Evolutionary conservation across 768 basidiomycete species (phyloP), one percentile per base, ranked within the genome.

Genomic region (Mycena albidolilacea): DNA sequence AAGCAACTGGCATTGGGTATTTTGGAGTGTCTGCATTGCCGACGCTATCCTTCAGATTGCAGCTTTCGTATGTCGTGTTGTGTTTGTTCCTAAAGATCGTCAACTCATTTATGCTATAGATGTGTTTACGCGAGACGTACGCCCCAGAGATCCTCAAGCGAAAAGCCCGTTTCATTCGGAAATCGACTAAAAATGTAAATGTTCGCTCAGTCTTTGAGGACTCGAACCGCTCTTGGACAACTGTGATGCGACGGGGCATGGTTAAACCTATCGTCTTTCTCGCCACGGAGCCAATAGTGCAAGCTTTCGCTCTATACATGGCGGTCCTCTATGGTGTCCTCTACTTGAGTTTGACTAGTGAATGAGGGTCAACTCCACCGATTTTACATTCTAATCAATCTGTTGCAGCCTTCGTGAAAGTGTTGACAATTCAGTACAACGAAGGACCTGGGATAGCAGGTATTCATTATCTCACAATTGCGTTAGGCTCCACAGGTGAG

Each of bases 381-480:
- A 50, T 39, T 17, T 77, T 61, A 2, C 35, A 64, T 30, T 30
- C 54, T 58, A 58, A 23, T 67, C 7, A n/a, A n/a, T 48, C 72
- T 37, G 67, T n/a, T 64, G 17, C 46, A 90, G 89, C 89, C 54
- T 87, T 89, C 67, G 80, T 91, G 57, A 87, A 87, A 44, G 88
- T 90, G 39, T 90, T 87, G 70, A 82, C 84, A 48, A 78, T 82
- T 1, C 77, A 84, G 19, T 92, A 92, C 76, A 78, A 84, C 11
- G 78, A 91, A 79, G 67, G 79, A 0, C 79, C 85, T 9, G 91
- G 91, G 0, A 87, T 90, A 70, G 83, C 89, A 0, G 89, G 90
- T 0, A 76, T 91, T n/a, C 87, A 92, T 76, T 93, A 92, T 75
- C 80, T 92, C 62, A 85, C 91, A 1, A 85, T 92, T 60, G 90